Evolutionary conservation across 441 rosid species (phyloP), one percentile per base, ranked within the genome.

Genomic region (Gossypium laxum): DNA sequence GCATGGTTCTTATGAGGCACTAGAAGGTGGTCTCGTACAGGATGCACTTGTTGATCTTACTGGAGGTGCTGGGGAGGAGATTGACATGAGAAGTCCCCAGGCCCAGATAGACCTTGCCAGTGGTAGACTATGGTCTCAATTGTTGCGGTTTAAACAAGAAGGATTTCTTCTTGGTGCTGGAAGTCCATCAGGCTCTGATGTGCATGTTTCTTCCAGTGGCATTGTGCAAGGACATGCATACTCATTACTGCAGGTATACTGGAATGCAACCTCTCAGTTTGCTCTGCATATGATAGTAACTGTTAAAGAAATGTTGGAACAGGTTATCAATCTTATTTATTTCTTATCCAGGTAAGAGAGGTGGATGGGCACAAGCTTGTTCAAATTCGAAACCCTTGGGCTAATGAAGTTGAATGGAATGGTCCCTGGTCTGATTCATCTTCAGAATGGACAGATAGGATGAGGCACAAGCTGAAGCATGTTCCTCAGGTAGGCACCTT

Each of bases 51-150:
- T 93, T 72, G 99, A 96, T 87, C 91, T 96, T 34, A 96, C 99
- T 4, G 99, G 99, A 69, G 99, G 98, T 70, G 99, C 99, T 72
- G 99, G 98, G 59, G 99, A 96, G 86, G 99, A 96, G 87, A 96
- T 96, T 70, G 99, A 96, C 82, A 90, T 96, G 94, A 86, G 99
- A 80, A 90, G 97, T 84, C 87, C 98, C 59, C 98, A 90, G 83
- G 98, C 98, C 14, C 99, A 96, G 82, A 93, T 96, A 77, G 99
- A 96, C 85, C 98, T 93, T 71, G 99, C 99, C 48, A 93, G 98
- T 70, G 99, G 99, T 75, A 89, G 99, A 78, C 85, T 96, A 55
- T 96, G 99, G 99, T 93, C 99, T 79, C 99, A 96, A 59, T 75
- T 96, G 82, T 80, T 96, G 77, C 97, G 97, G 61, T 93, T 93